Conservation (phyloP, 176 grass and related monocot genomes). For the Phoenix dactylifera region DNA sequence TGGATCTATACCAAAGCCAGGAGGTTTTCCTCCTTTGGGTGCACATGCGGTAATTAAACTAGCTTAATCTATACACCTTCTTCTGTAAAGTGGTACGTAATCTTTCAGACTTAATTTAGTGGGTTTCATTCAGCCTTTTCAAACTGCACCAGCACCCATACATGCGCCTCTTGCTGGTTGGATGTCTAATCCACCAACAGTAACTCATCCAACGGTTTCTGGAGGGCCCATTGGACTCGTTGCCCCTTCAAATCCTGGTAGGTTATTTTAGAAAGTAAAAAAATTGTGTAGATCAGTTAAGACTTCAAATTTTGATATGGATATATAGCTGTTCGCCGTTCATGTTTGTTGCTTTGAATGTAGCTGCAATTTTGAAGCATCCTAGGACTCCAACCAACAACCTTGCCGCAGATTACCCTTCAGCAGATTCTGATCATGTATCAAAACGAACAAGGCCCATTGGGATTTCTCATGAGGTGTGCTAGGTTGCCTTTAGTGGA, state of each 20-base stretch:
- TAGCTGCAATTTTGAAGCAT: conserved; percentile 85
- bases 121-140: conserved; percentile 1
- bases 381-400: conserved; percentile 68
- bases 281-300: neutral
- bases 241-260: neutral
- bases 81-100: conserved; percentile 11
- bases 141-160: neutral
- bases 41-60: conserved; percentile 65
- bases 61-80: neutral
- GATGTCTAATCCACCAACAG: neutral
- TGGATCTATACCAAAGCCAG: conserved; percentile 82
- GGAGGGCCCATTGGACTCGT: neutral
- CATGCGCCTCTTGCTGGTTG: neutral
- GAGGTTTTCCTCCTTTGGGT: conserved; percentile 81
- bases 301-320: neutral
- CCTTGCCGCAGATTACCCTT: conserved; percentile 68
- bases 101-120: conserved; percentile 3
- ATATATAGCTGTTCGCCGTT: too few species aligned
- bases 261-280: too few species aligned
- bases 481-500: neutral
- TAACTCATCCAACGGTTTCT: neutral
- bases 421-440: conserved; percentile 84
- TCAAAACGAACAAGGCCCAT: conserved; percentile 83
- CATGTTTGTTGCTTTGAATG: conserved; percentile 1
- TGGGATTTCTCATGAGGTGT: conserved; percentile 89